Conservation (phyloP, 225 moss, liverwort and hornwort genomes). For the Thuidium tamariscinum region DNA sequence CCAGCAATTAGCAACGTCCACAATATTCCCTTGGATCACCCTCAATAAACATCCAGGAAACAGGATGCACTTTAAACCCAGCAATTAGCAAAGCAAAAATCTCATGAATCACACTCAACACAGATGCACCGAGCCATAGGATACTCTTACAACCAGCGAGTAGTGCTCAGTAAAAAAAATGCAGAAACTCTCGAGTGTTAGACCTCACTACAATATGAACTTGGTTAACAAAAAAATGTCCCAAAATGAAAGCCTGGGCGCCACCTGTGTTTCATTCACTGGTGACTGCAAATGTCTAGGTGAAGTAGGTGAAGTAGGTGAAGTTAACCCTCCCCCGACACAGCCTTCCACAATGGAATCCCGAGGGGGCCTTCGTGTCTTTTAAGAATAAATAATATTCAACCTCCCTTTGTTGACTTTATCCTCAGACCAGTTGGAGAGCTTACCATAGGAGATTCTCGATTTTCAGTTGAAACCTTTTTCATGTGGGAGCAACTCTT, state of each 20-base stretch:
- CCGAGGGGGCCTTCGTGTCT: not conserved
- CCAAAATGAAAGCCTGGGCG: not conserved
- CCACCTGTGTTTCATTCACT: not conserved
- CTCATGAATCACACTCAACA: not conserved
- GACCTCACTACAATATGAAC: not conserved
- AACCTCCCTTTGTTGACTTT: not conserved
- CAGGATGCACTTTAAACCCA: not conserved
- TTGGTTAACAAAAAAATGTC: not conserved
- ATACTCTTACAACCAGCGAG: no score
- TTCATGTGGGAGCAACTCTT: not conserved
- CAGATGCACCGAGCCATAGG: not conserved
- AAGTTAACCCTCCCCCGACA: not conserved
- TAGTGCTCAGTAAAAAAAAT: not conserved
- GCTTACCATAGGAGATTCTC: not conserved
- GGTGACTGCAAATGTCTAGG: not conserved
- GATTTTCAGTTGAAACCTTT: not conserved
- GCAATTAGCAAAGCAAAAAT: not conserved
- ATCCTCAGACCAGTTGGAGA: not conserved
- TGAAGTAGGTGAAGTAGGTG: not conserved
- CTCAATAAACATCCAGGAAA: not conserved
- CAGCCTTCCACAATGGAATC: not conserved
- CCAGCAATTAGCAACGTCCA: no score
- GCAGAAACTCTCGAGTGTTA: not conserved
- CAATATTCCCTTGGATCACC: not conserved
- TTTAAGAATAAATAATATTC: not conserved